Evolutionary conservation across 257 asterid genomes (phyloP), one percentile per base, ranked within the genome.

Genomic region (Ilex aquifolium): DNA sequence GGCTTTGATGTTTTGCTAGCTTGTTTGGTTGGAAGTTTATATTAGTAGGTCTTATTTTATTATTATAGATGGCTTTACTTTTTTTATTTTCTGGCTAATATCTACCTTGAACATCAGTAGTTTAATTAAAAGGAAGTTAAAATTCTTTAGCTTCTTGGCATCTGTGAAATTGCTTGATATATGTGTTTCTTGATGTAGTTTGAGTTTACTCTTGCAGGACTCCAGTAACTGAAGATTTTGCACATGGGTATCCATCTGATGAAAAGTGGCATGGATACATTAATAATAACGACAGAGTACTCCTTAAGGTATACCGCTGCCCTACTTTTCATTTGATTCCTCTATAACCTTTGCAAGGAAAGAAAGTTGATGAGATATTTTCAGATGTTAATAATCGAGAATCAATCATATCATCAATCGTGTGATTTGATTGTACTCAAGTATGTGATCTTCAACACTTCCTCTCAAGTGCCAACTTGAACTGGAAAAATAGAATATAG

Each of bases 191-290:
- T 54, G 60, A 63, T 52, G 70, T 3, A 17, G 17, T 63, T 68
- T 65, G 46, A 65, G 40, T 63, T 66, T 71, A 27, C 66, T 77
- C 10, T 49, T 61, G 48, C 88, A 91, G 98, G 88, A 88, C 90
- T 61, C 93, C 93, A 0, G 78, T 76, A 15, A 74, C 76, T 66
- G 77, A 79, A 13, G 80, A 76, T 55, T 84, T 79, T 64, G 84
- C 79, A 10, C 80, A 77, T 73, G 90, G 82, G 27, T 88, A 84
- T 77, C 95, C 95, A 5, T 86, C 95, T 0, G 86, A 86, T 70
- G 92, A 88, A 60, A 82, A 79, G 70, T 88, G 98, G 97, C 85
- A 86, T 54, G 98, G 95, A 59, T 91, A 83, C 72, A 75, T 91
- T 64, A 80, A 87, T 76, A 74, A 74, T 68, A 83, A 85, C 5